Conservation (phyloP, 2,329 filamentous ascomycete species). For the Monilinia vaccinii-corymbosi region DNA sequence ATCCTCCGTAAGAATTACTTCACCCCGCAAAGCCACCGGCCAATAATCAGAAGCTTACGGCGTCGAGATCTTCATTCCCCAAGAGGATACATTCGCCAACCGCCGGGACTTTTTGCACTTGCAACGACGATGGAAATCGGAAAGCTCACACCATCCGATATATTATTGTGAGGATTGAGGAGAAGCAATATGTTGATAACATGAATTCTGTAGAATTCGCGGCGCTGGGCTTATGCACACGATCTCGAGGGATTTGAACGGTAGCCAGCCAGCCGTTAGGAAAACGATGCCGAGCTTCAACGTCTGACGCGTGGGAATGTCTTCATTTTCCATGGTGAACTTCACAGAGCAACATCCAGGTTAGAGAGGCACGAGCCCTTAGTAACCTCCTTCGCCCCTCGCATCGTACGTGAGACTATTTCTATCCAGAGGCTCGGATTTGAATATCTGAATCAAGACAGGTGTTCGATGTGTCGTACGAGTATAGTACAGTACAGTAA, state of each 20-base stretch:
- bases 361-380: neutral
- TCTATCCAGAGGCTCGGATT: too few relatives aligned
- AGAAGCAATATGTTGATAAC: neutral
- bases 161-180: too few relatives aligned
- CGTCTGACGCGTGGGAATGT: neutral
- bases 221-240: fast-evolving
- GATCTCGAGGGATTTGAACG: too few relatives aligned
- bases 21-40: neutral
- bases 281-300: neutral
- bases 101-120: neutral
- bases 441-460: too few relatives aligned
- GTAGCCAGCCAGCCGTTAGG: neutral
- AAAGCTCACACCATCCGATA: neutral
- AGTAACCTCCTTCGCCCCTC: neutral
- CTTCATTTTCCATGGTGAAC: neutral
- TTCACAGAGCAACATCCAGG: neutral
- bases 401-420: neutral
- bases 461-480: too few relatives aligned
- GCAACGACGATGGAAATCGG: neutral
- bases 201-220: neutral
- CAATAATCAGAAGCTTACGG: neutral
- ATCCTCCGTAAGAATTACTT: neutral
- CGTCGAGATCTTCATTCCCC: neutral
- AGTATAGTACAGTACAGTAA: too few relatives aligned
- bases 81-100: neutral